Percentiles rank a stretch among this genome's conserved stretches.
Conservation (phyloP, 2,329 filamentous ascomycete genomes). For the Neonectria neomacrospora region DNA sequence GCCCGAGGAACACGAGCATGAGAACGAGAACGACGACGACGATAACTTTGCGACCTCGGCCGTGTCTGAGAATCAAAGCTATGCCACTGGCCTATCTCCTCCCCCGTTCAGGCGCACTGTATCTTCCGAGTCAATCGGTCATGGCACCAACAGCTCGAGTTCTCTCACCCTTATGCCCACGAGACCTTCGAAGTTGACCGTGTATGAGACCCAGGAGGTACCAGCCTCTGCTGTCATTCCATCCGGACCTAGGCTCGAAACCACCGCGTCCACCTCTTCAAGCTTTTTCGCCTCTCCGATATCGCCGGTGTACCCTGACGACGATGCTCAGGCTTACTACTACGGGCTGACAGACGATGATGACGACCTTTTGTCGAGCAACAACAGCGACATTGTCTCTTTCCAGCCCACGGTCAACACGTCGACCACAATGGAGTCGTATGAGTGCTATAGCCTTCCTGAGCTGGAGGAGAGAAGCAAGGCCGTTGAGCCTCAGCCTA, state of each 20-base stretch:
- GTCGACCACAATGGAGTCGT: constrained; percentile 35
- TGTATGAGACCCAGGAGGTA: constrained; percentile 23
- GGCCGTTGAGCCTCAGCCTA: constrained; percentile 30
- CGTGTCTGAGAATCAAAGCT: constrained; percentile 56
- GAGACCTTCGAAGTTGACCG: constrained; percentile 27
- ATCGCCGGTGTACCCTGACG: constrained; percentile 53
- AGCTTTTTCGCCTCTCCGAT: constrained; percentile 48
- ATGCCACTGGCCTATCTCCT: constrained; percentile 62
- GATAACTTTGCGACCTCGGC: constrained; percentile 70
- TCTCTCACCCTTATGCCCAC: constrained; percentile 41
- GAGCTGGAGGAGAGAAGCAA: constrained; percentile 39
- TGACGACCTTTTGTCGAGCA: constrained; percentile 51
- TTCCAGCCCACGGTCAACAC: constrained; percentile 37
- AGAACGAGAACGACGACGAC: constrained; percentile 70
- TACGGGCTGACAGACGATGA: constrained; percentile 60
- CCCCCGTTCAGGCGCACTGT: constrained; percentile 59
- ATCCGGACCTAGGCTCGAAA: constrained; percentile 39
- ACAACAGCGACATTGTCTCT: constrained; percentile 51
- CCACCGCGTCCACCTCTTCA: constrained; percentile 44
- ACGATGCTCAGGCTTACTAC: constrained; percentile 55
- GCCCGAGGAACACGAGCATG: constrained; percentile 57
- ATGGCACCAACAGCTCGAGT: constrained; percentile 38
- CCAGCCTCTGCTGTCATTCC: constrained; percentile 37
- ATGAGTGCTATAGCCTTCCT: constrained; percentile 61
- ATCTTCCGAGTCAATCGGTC: constrained; percentile 45